Evolutionary conservation across 768 basidiomycete genomes (phyloP), one percentile per base, ranked within the genome.

Genomic region (Kwoniella dejecticola): DNA sequence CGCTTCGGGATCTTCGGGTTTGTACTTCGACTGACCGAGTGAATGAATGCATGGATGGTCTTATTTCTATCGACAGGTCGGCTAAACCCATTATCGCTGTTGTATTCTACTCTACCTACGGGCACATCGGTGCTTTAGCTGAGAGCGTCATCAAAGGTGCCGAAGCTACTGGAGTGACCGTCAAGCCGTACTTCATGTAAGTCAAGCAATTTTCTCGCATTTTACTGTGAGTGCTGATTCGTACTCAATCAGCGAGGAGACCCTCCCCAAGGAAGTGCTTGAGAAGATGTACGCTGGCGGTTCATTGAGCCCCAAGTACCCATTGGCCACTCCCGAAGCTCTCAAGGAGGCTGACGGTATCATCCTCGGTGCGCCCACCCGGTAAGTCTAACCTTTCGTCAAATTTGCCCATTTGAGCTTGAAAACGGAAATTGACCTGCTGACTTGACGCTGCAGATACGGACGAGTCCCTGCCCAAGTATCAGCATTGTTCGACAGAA

Each of bases 231-330:
- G 15, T 24, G 36, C 47, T 59, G 31, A 60, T 36, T 27, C n/a
- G 13, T n/a, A 17, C n/a, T 11, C 21, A 17, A n/a, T 40, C 52
- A 78, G 77, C 61, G 71, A 86, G 52, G 91, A 94, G 81, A 94
- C 90, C 0, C 87, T 94, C 50, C 70, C 87, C 2, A 74, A 82
- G 10, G 88, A 90, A 6, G 75, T 91, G 49, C 82, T 92, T 40
- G 70, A 74, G 47, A 83, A 83, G 75, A 84, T 95, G 85, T 60
- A 78, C 70, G 78, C 87, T 62, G 89, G 89, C 3, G 84, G 87
- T 8, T 78, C 87, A 10, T 72, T 76, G 77, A 62, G 69, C 33
- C 84, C 84, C 48, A 79, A 83, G 67, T 90, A 90, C 77, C 89
- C 90, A 2, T 71, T 89, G 67, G 81, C 90, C 69, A 81, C 79